Base-by-base conservation (phyloP, 2,329 filamentous ascomycete species). In the Coleophoma crateriformis region DNA sequence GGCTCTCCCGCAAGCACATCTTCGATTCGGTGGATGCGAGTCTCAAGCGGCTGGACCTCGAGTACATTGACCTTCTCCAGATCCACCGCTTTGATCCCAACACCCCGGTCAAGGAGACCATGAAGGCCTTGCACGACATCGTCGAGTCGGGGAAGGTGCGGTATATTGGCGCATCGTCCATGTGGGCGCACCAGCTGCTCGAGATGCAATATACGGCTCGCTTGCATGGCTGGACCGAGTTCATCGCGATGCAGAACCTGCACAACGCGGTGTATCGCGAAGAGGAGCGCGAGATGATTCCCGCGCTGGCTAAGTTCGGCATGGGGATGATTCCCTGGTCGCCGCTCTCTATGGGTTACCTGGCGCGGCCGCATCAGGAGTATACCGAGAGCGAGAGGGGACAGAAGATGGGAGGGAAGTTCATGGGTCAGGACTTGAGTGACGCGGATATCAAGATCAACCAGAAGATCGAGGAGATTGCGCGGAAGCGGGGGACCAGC, bases 1-100 rank as follows among this genome's bases (percentile, higher is more conserved):
- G 84, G 0, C 67, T 87, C 17, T 81, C 76, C 17, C 71, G 84
- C 42, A 79, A 79, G 58, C 77, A 82, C 50, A 82, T 88, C 56
- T 81, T 87, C 58, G 77, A 84, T 55, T 78, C 81, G 0, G 84
- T 88, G 4, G 75, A 87, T 12, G 75, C 72, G 39, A 82, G 76
- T 46, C 67, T 82, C 4, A 65, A 71, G 48, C 67, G 80, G 20
- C 68, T 85, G 33, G 75, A 73, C 20, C 80, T 74, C 2, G 57
- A 67, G 1, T 83, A 84, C 63, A 77, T 82, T 53, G 78, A 82
- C 63, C 71, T 82, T 3, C 67, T 84, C 19, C 79, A 83, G 63
- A 79, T 84, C 50, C 80, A 84, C 57, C 71, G 80, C 10, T 71
- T 81, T 53, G 80, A 84, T 52, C 62, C 65, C 1, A 64, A 65